Evolutionary conservation across 176 grass and related monocot species (phyloP), one percentile per base, ranked within the genome.

Genomic region (Bolboschoenus planiculmis): DNA sequence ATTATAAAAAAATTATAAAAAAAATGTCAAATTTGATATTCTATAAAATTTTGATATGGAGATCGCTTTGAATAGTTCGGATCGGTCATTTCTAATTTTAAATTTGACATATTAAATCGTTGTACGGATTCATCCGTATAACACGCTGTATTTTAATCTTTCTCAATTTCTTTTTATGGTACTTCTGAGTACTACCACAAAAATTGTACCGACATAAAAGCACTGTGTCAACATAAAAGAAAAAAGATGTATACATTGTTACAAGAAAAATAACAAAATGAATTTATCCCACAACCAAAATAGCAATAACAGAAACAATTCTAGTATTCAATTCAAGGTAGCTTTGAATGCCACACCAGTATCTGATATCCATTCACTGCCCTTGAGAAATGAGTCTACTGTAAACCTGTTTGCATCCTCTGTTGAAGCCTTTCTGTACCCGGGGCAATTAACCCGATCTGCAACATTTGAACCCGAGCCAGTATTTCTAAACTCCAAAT

Each of bases 341-440:
- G 79, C 57, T 79, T 89, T 73, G 58, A 83, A 85, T 8, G 57
- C 20, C 35, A 78, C 67, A 59, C 65, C 87, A 21, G 43, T 50
- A 7, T 85, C 79, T 23, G 77, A 48, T 75, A 89, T 89, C 87
- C 84, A 89, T 51, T 83, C 67, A 47, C 57, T 81, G 13, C 79
- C 87, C 0, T 58, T 39, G 29, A 89, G 78, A 39, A 89, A 89
- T 20, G 63, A 54, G 2, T 67, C 68, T 11, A 89, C 87, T 3
- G 87, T 89, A 43, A 74, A 85, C 67, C 65, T 85, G 34, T 37
- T 78, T 51, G 78, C 87, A 30, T 82, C 79, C 10, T 78, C 78
- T 50, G 59, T 56, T 56, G 60, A 72, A 34, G 62, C 5, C 21
- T 18, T 27, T 59, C 70, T 66, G 30, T 77, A 85, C 15, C 72